Evolutionary conservation across 2,329 filamentous ascomycete species (phyloP).

Genomic region (Talaromyces sp.): DNA sequence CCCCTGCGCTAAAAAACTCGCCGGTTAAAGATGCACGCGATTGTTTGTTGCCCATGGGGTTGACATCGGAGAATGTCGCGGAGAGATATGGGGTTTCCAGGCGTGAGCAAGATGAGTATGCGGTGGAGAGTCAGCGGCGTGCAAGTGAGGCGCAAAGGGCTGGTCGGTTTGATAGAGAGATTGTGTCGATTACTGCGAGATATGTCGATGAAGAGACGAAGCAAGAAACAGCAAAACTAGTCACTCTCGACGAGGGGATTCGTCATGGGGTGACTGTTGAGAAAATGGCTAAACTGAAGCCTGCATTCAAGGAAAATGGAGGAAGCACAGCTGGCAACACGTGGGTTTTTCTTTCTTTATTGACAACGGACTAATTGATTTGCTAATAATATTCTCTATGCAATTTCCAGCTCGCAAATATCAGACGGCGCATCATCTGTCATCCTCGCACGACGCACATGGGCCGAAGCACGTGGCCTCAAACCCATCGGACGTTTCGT

Average conservation of each 20-base stretch:
- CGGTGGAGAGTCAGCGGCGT: slow-evolving; percentile 74
- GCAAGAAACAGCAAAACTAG: slow-evolving; percentile 62
- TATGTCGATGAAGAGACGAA: slow-evolving; percentile 68
- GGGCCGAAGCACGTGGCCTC: slow-evolving; percentile 72
- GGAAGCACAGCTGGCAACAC: slow-evolving; percentile 64
- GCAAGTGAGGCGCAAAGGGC: slow-evolving; percentile 82
- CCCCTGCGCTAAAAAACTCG: slow-evolving; percentile 16
- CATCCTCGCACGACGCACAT: slow-evolving; percentile 85
- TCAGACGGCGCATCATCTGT: slow-evolving; percentile 63
- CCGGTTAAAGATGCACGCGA: slow-evolving; percentile 61
- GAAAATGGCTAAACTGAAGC: slow-evolving; percentile 69
- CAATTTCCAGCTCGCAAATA: slow-evolving; percentile 18
- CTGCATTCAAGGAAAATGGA: slow-evolving; percentile 75
- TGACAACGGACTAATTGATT: too few species aligned
- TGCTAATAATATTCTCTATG: too few species aligned
- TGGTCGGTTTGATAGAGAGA: slow-evolving; percentile 84
- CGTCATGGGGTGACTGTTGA: slow-evolving; percentile 80
- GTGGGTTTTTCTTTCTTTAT: slow-evolving; percentile 1
- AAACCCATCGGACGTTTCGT: slow-evolving; percentile 89
- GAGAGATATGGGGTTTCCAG: slow-evolving; percentile 77
- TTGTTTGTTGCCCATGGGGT: slow-evolving; percentile 88
- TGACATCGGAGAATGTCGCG: slow-evolving; percentile 91
- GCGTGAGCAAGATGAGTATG: slow-evolving; percentile 72
- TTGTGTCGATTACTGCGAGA: slow-evolving; percentile 76
- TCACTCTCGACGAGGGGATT: slow-evolving; percentile 69